Percentiles rank a stretch among this genome's conserved stretches.
Conservation (phyloP, 2,329 filamentous ascomycete species). For the Penicillium sp. region DNA sequence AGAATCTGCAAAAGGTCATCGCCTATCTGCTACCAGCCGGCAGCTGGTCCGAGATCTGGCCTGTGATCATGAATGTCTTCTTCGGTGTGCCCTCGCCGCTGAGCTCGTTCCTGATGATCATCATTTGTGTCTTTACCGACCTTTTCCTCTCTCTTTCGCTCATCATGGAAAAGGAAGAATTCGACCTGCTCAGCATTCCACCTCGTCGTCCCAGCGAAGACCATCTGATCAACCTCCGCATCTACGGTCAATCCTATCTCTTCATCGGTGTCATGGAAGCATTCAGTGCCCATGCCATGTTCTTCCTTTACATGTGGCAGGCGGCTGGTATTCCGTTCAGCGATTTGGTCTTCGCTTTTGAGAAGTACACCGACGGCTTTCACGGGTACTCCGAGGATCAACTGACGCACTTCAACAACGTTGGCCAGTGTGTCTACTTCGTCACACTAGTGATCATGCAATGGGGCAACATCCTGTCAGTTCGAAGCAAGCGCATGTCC, state of each 20-base stretch:
- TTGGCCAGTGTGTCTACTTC: conserved; percentile 55
- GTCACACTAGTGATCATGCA: conserved; percentile 55
- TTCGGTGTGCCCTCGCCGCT: conserved; percentile 54
- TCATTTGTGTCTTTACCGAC: conserved; percentile 58
- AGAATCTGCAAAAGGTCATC: conserved; percentile 40
- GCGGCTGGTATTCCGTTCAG: conserved; percentile 49
- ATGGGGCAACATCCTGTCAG: conserved; percentile 53
- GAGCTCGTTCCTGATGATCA: conserved; percentile 57
- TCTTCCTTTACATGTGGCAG: conserved; percentile 53
- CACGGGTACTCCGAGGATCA: conserved; percentile 49
- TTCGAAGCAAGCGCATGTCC: conserved; percentile 53
- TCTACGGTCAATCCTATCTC: conserved; percentile 53
- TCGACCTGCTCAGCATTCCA: conserved; percentile 52
- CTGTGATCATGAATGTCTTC: conserved; percentile 56
- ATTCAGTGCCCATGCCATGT: conserved; percentile 52
- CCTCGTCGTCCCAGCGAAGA: conserved; percentile 52
- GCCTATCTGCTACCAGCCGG: conserved; percentile 52
- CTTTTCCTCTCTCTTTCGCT: conserved; percentile 52
- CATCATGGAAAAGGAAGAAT: conserved; percentile 58
- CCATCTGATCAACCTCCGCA: conserved; percentile 53
- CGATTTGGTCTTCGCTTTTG: conserved; percentile 52
- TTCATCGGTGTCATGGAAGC: conserved; percentile 55
- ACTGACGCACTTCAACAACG: conserved; percentile 50
- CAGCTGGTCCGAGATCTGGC: conserved; percentile 58
- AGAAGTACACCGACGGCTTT: conserved; percentile 50